Evolutionary conservation across 768 basidiomycete species (phyloP).

Genomic region (Collybia mongolica): DNA sequence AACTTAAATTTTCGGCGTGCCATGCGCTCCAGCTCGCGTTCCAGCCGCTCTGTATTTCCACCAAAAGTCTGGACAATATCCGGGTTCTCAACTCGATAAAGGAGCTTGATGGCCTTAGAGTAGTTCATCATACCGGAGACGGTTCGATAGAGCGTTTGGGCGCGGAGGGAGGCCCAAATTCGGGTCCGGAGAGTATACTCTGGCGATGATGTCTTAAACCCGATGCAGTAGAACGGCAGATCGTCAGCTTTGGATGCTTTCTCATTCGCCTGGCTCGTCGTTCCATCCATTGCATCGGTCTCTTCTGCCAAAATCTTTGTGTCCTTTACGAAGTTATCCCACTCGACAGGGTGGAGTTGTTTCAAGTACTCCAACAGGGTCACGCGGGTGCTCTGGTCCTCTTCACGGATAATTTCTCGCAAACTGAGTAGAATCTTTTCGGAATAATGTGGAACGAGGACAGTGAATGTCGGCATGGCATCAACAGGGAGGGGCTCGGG

Average conservation of each 20-base stretch:
- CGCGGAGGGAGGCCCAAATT: slow-evolving; percentile 98
- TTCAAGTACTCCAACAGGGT: slow-evolving; percentile 97
- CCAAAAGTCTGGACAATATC: slow-evolving; percentile 95
- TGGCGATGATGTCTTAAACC: slow-evolving; percentile 98
- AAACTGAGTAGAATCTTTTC: slow-evolving; percentile 97
- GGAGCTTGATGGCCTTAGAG: slow-evolving; percentile 97
- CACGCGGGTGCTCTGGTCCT: slow-evolving; percentile 94
- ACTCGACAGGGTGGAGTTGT: slow-evolving; percentile 96
- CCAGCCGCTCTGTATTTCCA: slow-evolving; percentile 94
- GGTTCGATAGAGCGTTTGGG: slow-evolving; percentile 97
- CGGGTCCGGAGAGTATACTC: slow-evolving; percentile 98
- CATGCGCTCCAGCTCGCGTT: slow-evolving; percentile 96
- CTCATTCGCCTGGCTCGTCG: slow-evolving; percentile 60
- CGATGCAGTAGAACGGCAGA: slow-evolving; percentile 98
- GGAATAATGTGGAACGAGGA: slow-evolving; percentile 97
- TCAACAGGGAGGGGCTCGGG: slow-evolving; percentile 96
- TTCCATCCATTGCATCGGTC: slow-evolving; percentile 57
- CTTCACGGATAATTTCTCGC: slow-evolving; percentile 97
- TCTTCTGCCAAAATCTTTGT: slow-evolving; percentile 99
- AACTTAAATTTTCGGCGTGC: slow-evolving; percentile 98
- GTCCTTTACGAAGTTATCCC: slow-evolving; percentile 99
- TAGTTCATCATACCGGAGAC: slow-evolving; percentile 99
- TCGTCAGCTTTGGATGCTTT: slow-evolving; percentile 79
- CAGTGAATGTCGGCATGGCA: slow-evolving; percentile 99
- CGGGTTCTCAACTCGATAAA: slow-evolving; percentile 98